phyloP scores from a whole-genome alignment of 1,139 yeast genomes.

The Pichia sp. region DNA sequence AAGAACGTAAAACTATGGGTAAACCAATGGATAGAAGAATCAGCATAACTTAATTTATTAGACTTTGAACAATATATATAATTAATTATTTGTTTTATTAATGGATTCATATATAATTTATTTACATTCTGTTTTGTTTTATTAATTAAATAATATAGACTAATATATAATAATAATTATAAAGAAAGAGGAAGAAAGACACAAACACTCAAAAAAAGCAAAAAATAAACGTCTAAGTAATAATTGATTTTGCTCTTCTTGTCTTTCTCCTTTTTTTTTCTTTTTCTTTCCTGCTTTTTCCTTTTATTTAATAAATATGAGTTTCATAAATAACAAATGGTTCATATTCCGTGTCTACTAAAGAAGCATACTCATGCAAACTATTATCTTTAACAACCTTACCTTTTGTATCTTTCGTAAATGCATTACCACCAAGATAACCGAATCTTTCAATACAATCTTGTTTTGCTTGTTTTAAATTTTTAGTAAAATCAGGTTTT shows the following conservation, averaged over 20 bases:
- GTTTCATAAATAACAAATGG: constrained; percentile 83
- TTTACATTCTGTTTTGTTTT: too few species aligned
- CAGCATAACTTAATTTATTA: constrained; percentile 13
- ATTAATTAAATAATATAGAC: too few species aligned
- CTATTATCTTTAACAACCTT: constrained; percentile 48
- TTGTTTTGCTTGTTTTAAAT: constrained; percentile 53
- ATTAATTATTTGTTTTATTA: too few species aligned
- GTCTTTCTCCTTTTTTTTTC: too few species aligned
- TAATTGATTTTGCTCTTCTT: too few species aligned
- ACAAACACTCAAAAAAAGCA: too few species aligned
- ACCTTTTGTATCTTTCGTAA: constrained; percentile 56
- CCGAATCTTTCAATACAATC: constrained; percentile 72
- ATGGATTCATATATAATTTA: too few species aligned
- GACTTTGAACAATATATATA: too few species aligned
- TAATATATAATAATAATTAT: too few species aligned
- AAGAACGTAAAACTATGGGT: constrained; percentile 23
- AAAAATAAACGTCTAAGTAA: too few species aligned
- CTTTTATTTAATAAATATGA: constrained; percentile 27
- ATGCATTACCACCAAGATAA: constrained; percentile 87
- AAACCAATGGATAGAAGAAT: constrained; percentile 26
- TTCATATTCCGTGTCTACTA: constrained; percentile 92
- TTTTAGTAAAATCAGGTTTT: constrained; percentile 39
- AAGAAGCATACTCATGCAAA: constrained; percentile 79
- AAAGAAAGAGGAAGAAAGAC: too few species aligned
- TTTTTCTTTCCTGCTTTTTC: too few species aligned